These are phyloP conservation scores for Calonectria crousiana DNA, from an alignment of 2,329 filamentous ascomycete species.

Conservation along the genomic window DNA sequence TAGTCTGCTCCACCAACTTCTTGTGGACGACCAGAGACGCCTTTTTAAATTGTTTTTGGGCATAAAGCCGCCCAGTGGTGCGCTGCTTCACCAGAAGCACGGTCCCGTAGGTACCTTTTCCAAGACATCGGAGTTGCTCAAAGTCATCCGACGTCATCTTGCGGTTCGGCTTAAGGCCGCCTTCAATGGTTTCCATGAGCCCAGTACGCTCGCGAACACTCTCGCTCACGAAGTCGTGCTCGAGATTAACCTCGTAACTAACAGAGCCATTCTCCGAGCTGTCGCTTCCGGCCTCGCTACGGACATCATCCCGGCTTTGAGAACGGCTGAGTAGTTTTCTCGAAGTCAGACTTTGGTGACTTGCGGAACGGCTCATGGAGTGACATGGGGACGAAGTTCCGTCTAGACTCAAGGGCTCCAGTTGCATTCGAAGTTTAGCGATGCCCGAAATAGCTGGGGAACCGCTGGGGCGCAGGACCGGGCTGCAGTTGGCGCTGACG, in stretches of 20 bases:
- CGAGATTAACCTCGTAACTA: conserved; percentile 87
- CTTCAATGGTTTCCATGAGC: conserved; percentile 63
- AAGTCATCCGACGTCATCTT: conserved; percentile 97
- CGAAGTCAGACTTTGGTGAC: conserved; percentile 55
- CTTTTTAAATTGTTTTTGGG: conserved; percentile 99
- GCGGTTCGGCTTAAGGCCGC: conserved; percentile 67
- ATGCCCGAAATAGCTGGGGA: conserved; percentile 78
- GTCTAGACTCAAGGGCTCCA: conserved; percentile 82
- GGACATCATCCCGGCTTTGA: conserved; percentile 67
- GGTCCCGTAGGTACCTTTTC: conserved; percentile 96
- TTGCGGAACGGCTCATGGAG: conserved; percentile 67
- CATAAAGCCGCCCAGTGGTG: conserved; percentile 88
- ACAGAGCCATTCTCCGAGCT: conserved; percentile 81
- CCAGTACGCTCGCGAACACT: conserved; percentile 61
- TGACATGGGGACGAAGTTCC: conserved; percentile 66
- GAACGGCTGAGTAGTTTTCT: conserved; percentile 68
- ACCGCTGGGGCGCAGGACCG: conserved; percentile 63
- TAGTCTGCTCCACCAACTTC: conserved; percentile 95
- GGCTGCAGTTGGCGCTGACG: conserved; percentile 74
- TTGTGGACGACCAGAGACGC: conserved; percentile 95
- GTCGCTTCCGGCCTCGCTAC: conserved; percentile 65
- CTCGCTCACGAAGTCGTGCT: conserved; percentile 86
- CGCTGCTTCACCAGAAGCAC: conserved; percentile 94
- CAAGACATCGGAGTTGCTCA: conserved; percentile 88
- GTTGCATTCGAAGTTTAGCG: conserved; percentile 82